These are phyloP conservation scores for Botryotinia convoluta DNA, from an alignment of 2,329 filamentous ascomycete genomes.

Conservation along the genomic window DNA sequence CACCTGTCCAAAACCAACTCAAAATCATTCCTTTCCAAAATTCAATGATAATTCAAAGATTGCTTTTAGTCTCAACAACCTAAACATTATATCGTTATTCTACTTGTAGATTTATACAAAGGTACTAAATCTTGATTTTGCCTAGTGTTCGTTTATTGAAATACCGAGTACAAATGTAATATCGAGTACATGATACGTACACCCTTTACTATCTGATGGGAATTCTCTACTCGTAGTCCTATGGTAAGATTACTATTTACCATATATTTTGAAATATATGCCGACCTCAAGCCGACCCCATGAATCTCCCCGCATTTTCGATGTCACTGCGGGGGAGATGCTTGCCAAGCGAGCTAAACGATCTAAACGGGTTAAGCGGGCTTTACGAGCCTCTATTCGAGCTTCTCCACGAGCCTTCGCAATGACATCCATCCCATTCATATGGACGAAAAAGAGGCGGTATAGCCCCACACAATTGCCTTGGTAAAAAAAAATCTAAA, in stretches of 20 bases:
- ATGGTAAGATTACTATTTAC: background rate
- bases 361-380: background rate
- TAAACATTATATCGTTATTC: background rate
- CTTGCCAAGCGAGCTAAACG: background rate
- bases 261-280: background rate
- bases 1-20: background rate
- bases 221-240: background rate
- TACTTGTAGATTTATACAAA: background rate
- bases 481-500: background rate
- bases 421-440: background rate
- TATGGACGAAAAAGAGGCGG: background rate
- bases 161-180: background rate
- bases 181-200: background rate
- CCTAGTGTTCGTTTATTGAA: background rate
- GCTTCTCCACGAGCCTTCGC: background rate
- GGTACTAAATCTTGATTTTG: background rate
- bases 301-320: background rate
- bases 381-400: background rate
- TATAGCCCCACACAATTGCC: background rate
- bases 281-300: background rate
- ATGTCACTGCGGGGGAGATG: background rate
- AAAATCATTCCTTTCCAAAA: background rate
- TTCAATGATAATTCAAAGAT: background rate
- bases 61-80: background rate
- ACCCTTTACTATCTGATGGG: background rate